A percentile compares a stretch with the other conserved stretches of the same genome.
phyloP scores from a whole-genome alignment of 2,329 filamentous ascomycete species.

The Calonectria fujianensis region DNA sequence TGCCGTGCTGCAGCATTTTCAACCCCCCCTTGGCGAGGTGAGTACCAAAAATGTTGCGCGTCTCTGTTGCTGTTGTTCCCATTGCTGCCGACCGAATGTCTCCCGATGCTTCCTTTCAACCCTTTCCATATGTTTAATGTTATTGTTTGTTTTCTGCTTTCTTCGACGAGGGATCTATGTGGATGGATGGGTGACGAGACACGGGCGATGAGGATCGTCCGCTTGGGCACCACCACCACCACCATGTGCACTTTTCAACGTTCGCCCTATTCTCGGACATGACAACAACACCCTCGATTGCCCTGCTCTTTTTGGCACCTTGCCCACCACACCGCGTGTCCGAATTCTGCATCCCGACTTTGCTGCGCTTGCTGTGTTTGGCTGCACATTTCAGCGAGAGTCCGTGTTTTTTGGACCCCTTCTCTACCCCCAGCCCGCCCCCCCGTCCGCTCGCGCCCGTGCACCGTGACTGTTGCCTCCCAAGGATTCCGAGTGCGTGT shows the following conservation, averaged over 20 bases:
- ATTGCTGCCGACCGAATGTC: conserved; percentile 6
- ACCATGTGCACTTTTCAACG: conserved; percentile 42
- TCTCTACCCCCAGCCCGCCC: conserved; percentile 36
- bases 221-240: conserved; percentile 35
- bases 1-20: conserved; percentile 42
- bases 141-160: conserved; percentile 33
- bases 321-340: conserved; percentile 29
- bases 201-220: conserved; percentile 37
- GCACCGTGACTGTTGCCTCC: conserved; percentile 52
- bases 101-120: conserved; percentile 16
- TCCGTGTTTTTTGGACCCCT: conserved; percentile 42
- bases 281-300: conserved; percentile 32
- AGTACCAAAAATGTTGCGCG: conserved; percentile 47
- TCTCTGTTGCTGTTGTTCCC: conserved; percentile 33
- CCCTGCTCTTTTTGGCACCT: conserved; percentile 21
- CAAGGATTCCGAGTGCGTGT: conserved; percentile 50
- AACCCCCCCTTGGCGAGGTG: conserved; percentile 46
- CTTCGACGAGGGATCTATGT: background rate
- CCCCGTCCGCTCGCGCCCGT: conserved; percentile 43
- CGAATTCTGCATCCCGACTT: conserved; percentile 34
- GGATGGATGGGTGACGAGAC: conserved; percentile 29
- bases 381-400: conserved; percentile 38
- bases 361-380: conserved; percentile 38
- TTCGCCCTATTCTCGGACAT: conserved; percentile 40
- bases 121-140: conserved; percentile 39